Evolutionary conservation across 2,329 filamentous ascomycete genomes (phyloP).

Genomic region (Aureobasidium mangrovei): DNA sequence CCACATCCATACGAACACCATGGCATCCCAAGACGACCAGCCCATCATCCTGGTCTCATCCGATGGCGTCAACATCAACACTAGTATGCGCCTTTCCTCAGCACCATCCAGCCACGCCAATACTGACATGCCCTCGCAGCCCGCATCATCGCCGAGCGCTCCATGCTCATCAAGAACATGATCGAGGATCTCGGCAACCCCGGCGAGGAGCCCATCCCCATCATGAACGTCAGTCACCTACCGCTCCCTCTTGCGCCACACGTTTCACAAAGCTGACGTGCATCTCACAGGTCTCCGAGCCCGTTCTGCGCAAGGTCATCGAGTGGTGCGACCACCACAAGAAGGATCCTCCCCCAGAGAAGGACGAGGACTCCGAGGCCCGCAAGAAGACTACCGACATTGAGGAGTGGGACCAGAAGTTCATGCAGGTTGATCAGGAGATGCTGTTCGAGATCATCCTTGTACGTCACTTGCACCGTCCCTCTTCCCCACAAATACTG

Average conservation of each 20-base stretch:
- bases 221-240: slow-evolving; percentile 55
- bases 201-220: slow-evolving; percentile 65
- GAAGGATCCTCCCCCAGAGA: slow-evolving; percentile 69
- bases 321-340: slow-evolving; percentile 98
- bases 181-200: slow-evolving; percentile 76
- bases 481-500: background rate
- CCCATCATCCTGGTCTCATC: slow-evolving; percentile 37
- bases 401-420: slow-evolving; percentile 99
- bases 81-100: slow-evolving; percentile 26
- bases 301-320: slow-evolving; percentile 89
- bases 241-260: background rate
- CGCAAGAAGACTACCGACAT: slow-evolving; percentile 99
- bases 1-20: slow-evolving; percentile 19
- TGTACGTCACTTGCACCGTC: slow-evolving; percentile 42
- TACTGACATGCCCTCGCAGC: slow-evolving; percentile 40
- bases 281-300: slow-evolving; percentile 62
- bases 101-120: slow-evolving; percentile 15
- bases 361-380: slow-evolving; percentile 84
- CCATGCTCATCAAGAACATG: slow-evolving; percentile 96
- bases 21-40: slow-evolving; percentile 28
- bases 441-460: slow-evolving; percentile 99
- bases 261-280: slow-evolving; percentile 3
- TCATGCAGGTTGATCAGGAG: slow-evolving; percentile 99
- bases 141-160: slow-evolving; percentile 78
- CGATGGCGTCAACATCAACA: slow-evolving; percentile 37